Base-by-base conservation (phyloP, 2,329 filamentous ascomycete genomes). In the Penicillium sp. region DNA sequence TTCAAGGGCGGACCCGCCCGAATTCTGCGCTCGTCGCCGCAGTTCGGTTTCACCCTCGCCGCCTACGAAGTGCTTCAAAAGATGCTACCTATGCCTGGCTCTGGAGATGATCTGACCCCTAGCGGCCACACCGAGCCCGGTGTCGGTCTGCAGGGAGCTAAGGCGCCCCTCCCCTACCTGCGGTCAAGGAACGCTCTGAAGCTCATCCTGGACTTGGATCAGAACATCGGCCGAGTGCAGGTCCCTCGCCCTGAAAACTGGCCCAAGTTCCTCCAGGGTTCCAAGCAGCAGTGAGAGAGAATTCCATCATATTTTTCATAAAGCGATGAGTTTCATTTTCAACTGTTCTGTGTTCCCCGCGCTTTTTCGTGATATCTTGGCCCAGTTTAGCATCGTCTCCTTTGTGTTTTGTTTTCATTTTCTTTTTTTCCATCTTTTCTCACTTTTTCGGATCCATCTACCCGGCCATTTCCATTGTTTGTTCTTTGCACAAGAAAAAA, bases 1-100 rank as follows among this genome's bases (percentile, higher is more conserved):
- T 99, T 97, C 87, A 97, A 97, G 82, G 94, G 94, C 64, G 94
- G 94, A 1, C 92, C 93, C 1, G 94, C 94, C 8, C 91, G 94
- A 80, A 95, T 99, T 69, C 77, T 97, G 72, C 89, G 94, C 68
- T 97, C 92, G 0, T 97, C 92, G 11, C 94, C 94, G 14, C 94
- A 99, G 72, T 99, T 99, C 73, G 94, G 94, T 61, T 97, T 97
- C 81, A 99, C 94, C 0, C 86, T 99, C 21, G 94, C 94, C 3
- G 90, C 90, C 39, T 99, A 97, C 75, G 94, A 99, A 76, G 83
- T 99, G 33, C 80, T 99, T 47, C 92, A 97, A 77, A 89, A 81
- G 57, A 50, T 87, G 39, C 77, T 97, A 40, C 94, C 94, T 5
- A 86, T 90, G 80, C 91, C 92, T 2, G 91, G 90, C 24, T 62